Evolutionary conservation across 2,329 filamentous ascomycete species (phyloP), one percentile per base, ranked within the genome.

Genomic region (Arthrobotrys sinensis): DNA sequence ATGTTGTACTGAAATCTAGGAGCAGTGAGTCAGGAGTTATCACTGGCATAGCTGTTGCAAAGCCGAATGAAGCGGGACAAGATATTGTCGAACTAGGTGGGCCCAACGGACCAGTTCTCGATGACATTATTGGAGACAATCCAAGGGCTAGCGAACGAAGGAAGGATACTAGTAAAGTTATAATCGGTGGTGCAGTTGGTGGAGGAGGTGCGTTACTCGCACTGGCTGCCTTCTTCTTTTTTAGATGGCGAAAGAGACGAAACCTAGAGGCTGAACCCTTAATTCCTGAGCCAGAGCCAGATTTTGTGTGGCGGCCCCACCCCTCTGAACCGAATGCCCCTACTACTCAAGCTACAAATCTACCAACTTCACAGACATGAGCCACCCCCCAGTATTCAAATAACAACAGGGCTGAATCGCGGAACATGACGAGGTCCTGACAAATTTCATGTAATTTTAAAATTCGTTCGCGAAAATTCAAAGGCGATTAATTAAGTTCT

Each of bases 51-150:
- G 64, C 32, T 4, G 6, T 32, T 0, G 50, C 64, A 6, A 43
- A 24, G 6, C 19, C 14, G 6, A 53, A 68, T 7, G 36, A 28
- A 11, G 46, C 48, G 4, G 28, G 21, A 14, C 5, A 36, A 16
- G 38, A 55, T n/a, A 43, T 68, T 14, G 32, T 68, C 19, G 64
- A 68, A 12, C 48, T 55, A 7, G 50, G 48, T 7, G 64, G 21
- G 0, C 38, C 34, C 0, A 12, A 19, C 4, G 16, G 19, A 5
- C 34, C 32, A 7, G 1, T 2, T 1, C 52, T 57, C 10, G 1
- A 6, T 1, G n/a, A 57, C 7, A 57, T 57, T 38, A 19, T 16
- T 2, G 52, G 32, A 8, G 32, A 57, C 32, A 32, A 57, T n/a
- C 52, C 32, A 1, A 32, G 32, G 12, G n/a, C 32, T 12, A 57